Evolutionary conservation across 805 yeast genomes (phyloP), one percentile per base, ranked within the genome.

Genomic region (Saccharomyces cerevisiae): DNA sequence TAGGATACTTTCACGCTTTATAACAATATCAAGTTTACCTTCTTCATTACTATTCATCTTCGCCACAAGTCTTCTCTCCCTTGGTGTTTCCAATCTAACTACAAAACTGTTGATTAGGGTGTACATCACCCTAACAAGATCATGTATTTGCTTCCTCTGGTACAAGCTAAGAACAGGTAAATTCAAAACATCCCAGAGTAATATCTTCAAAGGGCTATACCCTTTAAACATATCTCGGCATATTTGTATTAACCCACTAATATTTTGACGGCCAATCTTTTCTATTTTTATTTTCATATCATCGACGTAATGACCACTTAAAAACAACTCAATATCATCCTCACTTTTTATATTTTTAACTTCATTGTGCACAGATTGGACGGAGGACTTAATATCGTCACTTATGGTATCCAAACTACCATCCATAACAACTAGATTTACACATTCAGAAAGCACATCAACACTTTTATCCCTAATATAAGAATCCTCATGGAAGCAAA

Each of bases 181-280:
- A 60, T 84, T 86, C 8, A 90, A 67, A 9, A 83, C 75, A 47
- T 78, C 75, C 97, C 97, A 90, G 1, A 94, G 61, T 8, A 79
- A 77, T 2, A 65, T 61, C 52, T 78, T 76, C 22, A 94, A 71
- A 0, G 89, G 88, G 29, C 69, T 82, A 51, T 79, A 74, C 1
- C 79, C 56, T 41, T 59, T 63, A 48, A 69, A 69, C 48, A 59
- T 58, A 17, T 59, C 57, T 48, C 70, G 57, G 28, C 66, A 43
- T 5, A 67, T 53, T 24, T 59, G 56, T 6, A 66, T 50, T 29
- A 64, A 41, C n/a, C 71, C 71, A 21, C 56, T 53, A 1, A 68
- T 59, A 30, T 51, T 73, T 66, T 58, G 59, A 55, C 59, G 59
- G 60, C 56, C 57, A 52, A 55, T 65, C 47, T 53, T 56, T 51